phyloP scores from a whole-genome alignment of 805 yeast genomes.

The Pichia occidentalis region DNA sequence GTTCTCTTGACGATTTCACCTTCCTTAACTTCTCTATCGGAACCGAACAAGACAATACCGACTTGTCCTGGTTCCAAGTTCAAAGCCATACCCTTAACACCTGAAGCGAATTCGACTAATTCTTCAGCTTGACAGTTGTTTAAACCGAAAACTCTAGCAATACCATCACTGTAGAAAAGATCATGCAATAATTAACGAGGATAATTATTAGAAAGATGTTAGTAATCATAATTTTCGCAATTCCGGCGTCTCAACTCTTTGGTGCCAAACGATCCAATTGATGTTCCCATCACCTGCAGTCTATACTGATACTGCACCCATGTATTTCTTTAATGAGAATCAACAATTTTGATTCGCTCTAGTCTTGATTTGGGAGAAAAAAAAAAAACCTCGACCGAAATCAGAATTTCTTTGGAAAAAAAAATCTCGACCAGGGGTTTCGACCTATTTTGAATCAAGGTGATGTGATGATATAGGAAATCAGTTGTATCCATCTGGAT shows the following conservation, averaged over 20 bases:
- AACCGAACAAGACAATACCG: slow-evolving; percentile 99
- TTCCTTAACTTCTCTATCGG: slow-evolving; percentile 97
- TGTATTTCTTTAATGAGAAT: too few relatives aligned
- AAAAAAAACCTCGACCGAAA: too few relatives aligned
- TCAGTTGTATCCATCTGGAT: too few relatives aligned
- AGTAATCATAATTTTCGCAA: slow-evolving; percentile 2
- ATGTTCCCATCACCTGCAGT: too few relatives aligned
- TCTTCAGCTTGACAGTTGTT: slow-evolving; percentile 99
- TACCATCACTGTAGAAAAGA: slow-evolving; percentile 79
- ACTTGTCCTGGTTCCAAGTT: slow-evolving; percentile 99
- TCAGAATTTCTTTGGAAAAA: slow-evolving; percentile 2
- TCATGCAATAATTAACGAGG: neutral
- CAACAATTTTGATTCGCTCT: too few relatives aligned
- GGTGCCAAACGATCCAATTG: too few relatives aligned
- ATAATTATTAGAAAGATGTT: slow-evolving; percentile 5
- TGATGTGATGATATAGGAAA: too few relatives aligned
- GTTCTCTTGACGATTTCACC: slow-evolving; percentile 99
- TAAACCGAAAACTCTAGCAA: slow-evolving; percentile 99
- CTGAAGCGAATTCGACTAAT: slow-evolving; percentile 97
- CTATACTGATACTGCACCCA: too few relatives aligned
- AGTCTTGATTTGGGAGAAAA: too few relatives aligned
- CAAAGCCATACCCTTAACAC: slow-evolving; percentile 99
- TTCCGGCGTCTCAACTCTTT: too few relatives aligned
- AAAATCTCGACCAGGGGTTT: slow-evolving; percentile 3
- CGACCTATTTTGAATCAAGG: too few relatives aligned